phyloP scores from a whole-genome alignment of 78 protist species.

The Dictyostelium purpureum region DNA sequence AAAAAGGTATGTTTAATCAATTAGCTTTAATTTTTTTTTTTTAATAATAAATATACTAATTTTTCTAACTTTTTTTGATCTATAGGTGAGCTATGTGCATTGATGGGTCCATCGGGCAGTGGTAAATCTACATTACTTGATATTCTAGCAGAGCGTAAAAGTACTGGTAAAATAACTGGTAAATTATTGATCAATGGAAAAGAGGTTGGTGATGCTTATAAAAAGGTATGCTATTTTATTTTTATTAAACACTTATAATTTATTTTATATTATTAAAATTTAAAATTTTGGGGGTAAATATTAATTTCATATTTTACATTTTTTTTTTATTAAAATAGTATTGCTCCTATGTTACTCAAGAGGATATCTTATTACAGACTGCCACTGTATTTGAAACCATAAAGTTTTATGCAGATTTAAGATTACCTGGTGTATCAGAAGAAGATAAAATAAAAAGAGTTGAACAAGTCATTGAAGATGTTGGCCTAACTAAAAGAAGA shows the following conservation, averaged over 20 bases:
- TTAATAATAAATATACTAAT: not conserved
- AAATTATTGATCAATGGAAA: constrained; percentile 30
- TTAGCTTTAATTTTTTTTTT: constrained; percentile 10
- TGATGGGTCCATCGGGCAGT: constrained; percentile 85
- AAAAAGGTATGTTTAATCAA: not conserved
- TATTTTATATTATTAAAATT: not conserved
- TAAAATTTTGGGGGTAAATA: constrained; percentile 5
- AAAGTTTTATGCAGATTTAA: constrained; percentile 58
- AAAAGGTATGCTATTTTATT: not conserved
- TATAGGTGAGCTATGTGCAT: constrained; percentile 23
- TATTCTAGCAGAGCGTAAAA: constrained; percentile 73
- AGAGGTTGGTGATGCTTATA: constrained; percentile 24
- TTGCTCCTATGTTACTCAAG: constrained; percentile 7
- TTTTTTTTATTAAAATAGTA: not conserved
- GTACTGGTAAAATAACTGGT: constrained; percentile 31
- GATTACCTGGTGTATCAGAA: not conserved
- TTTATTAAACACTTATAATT: not conserved
- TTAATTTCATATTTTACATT: not conserved
- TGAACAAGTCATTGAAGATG: constrained; percentile 30
- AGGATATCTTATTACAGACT: constrained; percentile 15
- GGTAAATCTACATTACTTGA: constrained; percentile 86
- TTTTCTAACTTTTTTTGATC: not conserved
- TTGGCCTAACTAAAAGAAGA: constrained; percentile 46
- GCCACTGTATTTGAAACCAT: constrained; percentile 53
- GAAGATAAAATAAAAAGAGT: constrained; percentile 36